Conservation (phyloP, 2,329 filamentous ascomycete species). For the Paracorniculantispora psalliotae region DNA sequence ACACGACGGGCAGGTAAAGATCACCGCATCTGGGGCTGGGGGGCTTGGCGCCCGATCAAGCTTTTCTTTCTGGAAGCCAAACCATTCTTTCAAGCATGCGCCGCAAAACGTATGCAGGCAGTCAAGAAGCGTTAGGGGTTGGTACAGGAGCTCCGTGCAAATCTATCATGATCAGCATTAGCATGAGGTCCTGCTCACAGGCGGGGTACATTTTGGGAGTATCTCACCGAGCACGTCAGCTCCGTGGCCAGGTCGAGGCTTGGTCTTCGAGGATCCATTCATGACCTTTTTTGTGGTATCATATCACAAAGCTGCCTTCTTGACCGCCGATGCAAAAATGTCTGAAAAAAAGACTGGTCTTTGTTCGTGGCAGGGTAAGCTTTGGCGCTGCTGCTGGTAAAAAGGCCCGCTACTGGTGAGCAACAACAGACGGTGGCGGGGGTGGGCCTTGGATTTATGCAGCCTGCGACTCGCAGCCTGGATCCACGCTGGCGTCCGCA, state of each 20-base stretch:
- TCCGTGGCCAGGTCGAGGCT: constrained; percentile 81
- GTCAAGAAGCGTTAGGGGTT: constrained; percentile 85
- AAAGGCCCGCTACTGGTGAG: not conserved
- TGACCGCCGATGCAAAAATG: not conserved
- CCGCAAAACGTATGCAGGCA: constrained; percentile 96
- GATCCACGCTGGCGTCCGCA: not conserved
- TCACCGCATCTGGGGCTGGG: constrained; percentile 41
- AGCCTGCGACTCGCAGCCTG: not conserved
- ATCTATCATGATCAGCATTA: constrained; percentile 56
- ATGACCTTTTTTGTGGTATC: constrained; percentile 18
- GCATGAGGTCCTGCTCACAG: not conserved
- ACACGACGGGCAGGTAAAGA: constrained; percentile 90
- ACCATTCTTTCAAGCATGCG: constrained; percentile 94
- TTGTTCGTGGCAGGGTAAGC: not conserved
- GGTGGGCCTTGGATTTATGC: constrained; percentile 3
- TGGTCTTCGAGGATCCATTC: constrained; percentile 48
- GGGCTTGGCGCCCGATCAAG: constrained; percentile 47
- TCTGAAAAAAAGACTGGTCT: not conserved
- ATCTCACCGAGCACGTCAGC: constrained; percentile 85
- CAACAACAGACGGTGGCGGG: constrained; percentile 1
- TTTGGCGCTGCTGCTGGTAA: not conserved
- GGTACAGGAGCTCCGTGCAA: constrained; percentile 90
- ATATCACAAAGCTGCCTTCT: not conserved
- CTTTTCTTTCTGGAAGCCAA: constrained; percentile 67
- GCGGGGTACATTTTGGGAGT: constrained; percentile 12